phyloP scores from a whole-genome alignment of 2,329 filamentous ascomycete species.

The Xenoacremonium recifei region DNA sequence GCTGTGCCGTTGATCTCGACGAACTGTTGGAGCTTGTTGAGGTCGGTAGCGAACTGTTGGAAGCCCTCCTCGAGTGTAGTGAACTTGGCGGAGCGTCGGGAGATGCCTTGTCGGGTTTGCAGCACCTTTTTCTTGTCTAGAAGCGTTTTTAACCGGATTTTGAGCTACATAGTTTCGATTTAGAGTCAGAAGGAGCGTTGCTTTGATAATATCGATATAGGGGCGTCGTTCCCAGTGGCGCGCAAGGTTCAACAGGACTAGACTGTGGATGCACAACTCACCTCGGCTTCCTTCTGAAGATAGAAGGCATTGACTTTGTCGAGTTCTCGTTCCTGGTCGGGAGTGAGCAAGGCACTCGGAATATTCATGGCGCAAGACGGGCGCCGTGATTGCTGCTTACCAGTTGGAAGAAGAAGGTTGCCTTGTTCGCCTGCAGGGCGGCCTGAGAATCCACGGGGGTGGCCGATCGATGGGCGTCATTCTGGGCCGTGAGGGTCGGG shows the following conservation, averaged over 20 bases:
- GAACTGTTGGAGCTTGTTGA: conserved; percentile 98
- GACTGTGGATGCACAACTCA: conserved; percentile 41
- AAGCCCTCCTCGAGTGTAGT: conserved; percentile 95
- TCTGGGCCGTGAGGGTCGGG: conserved; percentile 76
- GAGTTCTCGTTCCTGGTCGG: conserved; percentile 81
- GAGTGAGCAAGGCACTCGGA: conserved; percentile 36
- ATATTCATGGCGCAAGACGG: conserved; percentile 24
- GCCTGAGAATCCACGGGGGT: conserved; percentile 72
- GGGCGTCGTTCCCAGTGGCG: background rate
- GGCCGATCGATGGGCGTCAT: conserved; percentile 52
- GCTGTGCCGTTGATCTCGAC: conserved; percentile 97
- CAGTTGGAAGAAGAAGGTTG: conserved; percentile 97
- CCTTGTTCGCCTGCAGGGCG: conserved; percentile 92
- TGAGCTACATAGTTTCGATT: conserved; percentile 67
- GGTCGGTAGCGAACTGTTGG: conserved; percentile 92
- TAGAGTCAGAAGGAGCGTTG: conserved; percentile 5
- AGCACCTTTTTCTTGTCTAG: conserved; percentile 93
- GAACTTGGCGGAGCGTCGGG: conserved; percentile 88
- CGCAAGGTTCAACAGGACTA: background rate
- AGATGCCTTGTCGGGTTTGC: conserved; percentile 76
- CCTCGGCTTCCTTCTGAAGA: conserved; percentile 95
- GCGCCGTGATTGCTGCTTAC: conserved; percentile 49
- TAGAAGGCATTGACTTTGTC: conserved; percentile 99
- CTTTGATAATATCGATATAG: background rate
- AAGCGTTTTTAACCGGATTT: conserved; percentile 86